Evolutionary conservation across 345 rosid species (phyloP), one percentile per base, ranked within the genome.

Genomic region (Populus tremula): DNA sequence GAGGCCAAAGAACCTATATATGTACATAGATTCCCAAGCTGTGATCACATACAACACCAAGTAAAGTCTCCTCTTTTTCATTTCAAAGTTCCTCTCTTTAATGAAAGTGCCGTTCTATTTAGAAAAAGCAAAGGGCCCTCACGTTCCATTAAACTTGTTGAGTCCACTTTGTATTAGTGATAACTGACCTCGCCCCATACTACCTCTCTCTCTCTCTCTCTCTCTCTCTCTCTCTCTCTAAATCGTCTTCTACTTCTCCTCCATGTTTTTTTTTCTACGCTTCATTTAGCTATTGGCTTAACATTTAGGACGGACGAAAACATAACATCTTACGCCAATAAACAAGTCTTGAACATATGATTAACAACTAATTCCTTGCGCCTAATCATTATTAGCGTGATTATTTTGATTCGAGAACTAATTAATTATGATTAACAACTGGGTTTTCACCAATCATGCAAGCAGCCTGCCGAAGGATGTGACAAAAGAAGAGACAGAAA

Each of bases 131-230:
- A 77, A 73, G 73, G 83, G 72, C 47, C 75, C 85, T 50, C 75
- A 14, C 35, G 66, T 29, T 59, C 61, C 68, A 35, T 59, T 53
- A 67, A 38, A 72, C 62, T 66, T 75, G 27, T 67, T 41, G 16
- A 71, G 67, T 45, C 59, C 84, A 85, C 77, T 68, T 29, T 56
- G 59, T 69, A 47, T 21, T 61, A 77, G 77, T 84, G 87, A 45
- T 50, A 39, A 83, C 65, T 87, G 91, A 88, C 78, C 84, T 87
- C 89, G 80, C 79, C 71, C 25, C n/a, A 41, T 41, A 41, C 45
- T 41, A 1, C 2, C 45, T 27, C 27, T 27, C 27, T 27, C 27
- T 27, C 27, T 27, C 27, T 27, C 45, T 11, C 33, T 3, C 33
- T 0, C 79, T 17, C 21, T 16, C 6, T 50, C 78, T 82, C 88